Evolutionary conservation across 768 basidiomycete species (phyloP), one percentile per base, ranked within the genome.

Genomic region (Mycena rosella): DNA sequence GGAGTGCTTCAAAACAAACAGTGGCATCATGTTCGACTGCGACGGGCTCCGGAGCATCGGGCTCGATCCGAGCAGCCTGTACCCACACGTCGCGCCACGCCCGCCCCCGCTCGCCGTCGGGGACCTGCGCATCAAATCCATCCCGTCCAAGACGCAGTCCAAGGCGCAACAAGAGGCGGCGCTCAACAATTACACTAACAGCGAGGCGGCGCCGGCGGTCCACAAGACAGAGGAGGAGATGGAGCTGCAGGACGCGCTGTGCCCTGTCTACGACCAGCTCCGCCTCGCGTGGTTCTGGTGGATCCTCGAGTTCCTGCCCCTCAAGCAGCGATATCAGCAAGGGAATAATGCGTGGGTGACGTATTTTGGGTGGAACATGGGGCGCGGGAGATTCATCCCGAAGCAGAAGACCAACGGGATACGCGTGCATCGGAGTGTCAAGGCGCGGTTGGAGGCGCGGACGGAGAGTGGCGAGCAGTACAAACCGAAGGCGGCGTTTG

Each of bases 261-360:
- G 78, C 36, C 83, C 80, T 0, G 60, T 80, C 11, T 86, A 85
- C 68, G 89, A 90, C 71, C 80, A 87, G 69, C 82, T 90, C n/a
- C 45, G 56, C n/a, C 24, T 80, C 15, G 65, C 75, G 29, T 75
- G 61, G 70, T 63, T 30, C 17, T 90, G 89, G 89, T 90, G 89
- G 70, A 45, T 71, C 18, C 70, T 71, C 53, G 70, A 71, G 55
- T 32, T 72, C 29, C 40, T 63, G 30, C 70, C 66, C 26, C 10
- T 71, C 26, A 67, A 61, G 53, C 70, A 70, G 34, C 66, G 67
- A 3, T 67, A 63, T 40, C 73, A 75, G 58, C 45, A 55, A 20
- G 59, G 65, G 24, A 63, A 74, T 49, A 65, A 70, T 47, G 36
- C 55, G 2, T 74, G 70, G 73, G 55, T 47, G 1, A 36, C 34